Evolutionary conservation across 2,329 filamentous ascomycete species (phyloP), one percentile per base, ranked within the genome.

Genomic region (Clarireedia homoeocarpa): DNA sequence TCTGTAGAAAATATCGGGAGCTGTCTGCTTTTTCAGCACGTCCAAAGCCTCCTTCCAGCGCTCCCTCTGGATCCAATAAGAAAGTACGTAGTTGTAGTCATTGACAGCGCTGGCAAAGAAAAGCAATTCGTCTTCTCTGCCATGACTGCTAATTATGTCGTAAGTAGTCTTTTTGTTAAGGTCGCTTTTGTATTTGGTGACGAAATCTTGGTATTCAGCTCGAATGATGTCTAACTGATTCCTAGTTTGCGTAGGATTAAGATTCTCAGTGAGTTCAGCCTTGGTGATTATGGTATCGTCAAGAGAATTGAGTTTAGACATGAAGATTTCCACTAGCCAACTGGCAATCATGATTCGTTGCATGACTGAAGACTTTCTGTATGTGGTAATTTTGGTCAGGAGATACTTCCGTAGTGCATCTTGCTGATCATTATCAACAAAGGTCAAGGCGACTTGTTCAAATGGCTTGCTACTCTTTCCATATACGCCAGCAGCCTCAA

Each of bases 41-140:
- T 83, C 82, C 62, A 99, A 76, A 2, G 91, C 90, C 65, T 96
- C 91, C 4, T 76, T 74, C 94, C 94, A 99, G 64, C 89, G 83
- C 72, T 97, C 94, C 58, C 92, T 82, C 71, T 97, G 94, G 17
- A 97, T 87, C 94, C 94, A 99, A 72, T 99, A 99, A 9, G 89
- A 89, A 14, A 99, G 76, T 23, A 97, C 91, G 67, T 95, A 99
- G 69, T 95, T 89, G 73, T 94, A 91, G 71, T 99, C 94, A 65
- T 92, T 88, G 48, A 95, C 80, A 6, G 88, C 83, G 57, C 87
- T 94, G 20, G 94, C 94, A 72, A 91, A 99, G 73, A 85, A 94
- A 0, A 99, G 77, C 2, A 99, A 77, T 70, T 99, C 94, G 63
- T 92, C 86, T 72, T 99, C 94, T 56, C 94, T 82, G 15, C 92